Evolutionary conservation across 2,329 filamentous ascomycete species (phyloP).

Genomic region (Fusarium neocosmosporiellum): DNA sequence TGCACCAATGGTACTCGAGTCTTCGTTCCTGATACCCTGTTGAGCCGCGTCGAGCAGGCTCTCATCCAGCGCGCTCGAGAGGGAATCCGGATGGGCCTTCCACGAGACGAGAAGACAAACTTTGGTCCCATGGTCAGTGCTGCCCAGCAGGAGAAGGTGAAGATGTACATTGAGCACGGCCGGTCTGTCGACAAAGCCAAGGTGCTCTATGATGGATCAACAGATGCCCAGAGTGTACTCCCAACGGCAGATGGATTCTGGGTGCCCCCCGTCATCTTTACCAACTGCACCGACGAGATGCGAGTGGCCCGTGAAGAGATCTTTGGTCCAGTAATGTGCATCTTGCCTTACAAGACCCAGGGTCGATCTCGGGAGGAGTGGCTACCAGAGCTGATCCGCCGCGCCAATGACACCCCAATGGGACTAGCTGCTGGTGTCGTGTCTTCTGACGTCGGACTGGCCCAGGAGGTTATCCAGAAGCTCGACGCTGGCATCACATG

Average conservation of each 20-base stretch:
- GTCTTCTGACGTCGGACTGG: conserved; percentile 77
- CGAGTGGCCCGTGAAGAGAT: conserved; percentile 84
- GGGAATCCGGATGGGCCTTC: conserved; percentile 80
- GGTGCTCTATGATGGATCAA: conserved; percentile 77
- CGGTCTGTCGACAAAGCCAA: conserved; percentile 78
- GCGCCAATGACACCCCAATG: conserved; percentile 81
- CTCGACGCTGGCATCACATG: conserved; percentile 89
- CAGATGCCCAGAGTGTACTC: conserved; percentile 63
- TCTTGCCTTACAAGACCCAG: conserved; percentile 75
- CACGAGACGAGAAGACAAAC: conserved; percentile 79
- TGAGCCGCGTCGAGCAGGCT: conserved; percentile 73
- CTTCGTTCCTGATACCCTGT: conserved; percentile 77
- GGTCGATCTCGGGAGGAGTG: conserved; percentile 46
- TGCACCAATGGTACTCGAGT: conserved; percentile 94
- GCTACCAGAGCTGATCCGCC: conserved; percentile 74
- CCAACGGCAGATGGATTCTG: conserved; percentile 76
- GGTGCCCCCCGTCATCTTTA: conserved; percentile 87
- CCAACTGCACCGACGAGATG: conserved; percentile 87
- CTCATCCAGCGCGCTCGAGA: conserved; percentile 65
- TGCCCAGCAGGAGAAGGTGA: conserved; percentile 80
- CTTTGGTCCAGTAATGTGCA: conserved; percentile 87
- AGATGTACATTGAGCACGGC: conserved; percentile 80
- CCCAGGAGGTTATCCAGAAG: conserved; percentile 76
- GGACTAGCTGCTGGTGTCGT: conserved; percentile 89
- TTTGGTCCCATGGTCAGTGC: conserved; percentile 85